Conservation (phyloP, 345 rosid species). For the Jatropha curcas region DNA sequence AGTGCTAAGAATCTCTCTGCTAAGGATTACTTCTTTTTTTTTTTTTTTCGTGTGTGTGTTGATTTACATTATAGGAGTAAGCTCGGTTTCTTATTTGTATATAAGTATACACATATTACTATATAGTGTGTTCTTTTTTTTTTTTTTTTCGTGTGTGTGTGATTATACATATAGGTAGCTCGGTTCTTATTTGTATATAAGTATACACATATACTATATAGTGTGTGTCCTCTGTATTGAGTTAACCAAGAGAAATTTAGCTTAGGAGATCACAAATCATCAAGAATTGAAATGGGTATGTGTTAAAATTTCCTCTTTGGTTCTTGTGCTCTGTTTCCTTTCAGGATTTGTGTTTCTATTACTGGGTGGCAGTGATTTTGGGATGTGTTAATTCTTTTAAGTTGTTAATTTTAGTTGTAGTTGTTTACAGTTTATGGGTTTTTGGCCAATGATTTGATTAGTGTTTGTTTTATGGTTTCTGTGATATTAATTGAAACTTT, state of each 20-base stretch:
- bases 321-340: slow-evolving; percentile 24
- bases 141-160: too few relatives aligned
- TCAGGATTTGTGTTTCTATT: background rate
- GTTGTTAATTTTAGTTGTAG: background rate
- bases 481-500: slow-evolving; percentile 13
- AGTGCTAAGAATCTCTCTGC: too few relatives aligned
- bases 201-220: slow-evolving; percentile 21
- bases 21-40: too few relatives aligned
- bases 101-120: too few relatives aligned
- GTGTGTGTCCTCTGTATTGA: slow-evolving; percentile 28
- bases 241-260: slow-evolving; percentile 28
- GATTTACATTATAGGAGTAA: too few relatives aligned
- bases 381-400: slow-evolving; percentile 2
- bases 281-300: slow-evolving; percentile 51
- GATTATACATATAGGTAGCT: too few relatives aligned
- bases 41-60: background rate
- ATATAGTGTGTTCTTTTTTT: too few relatives aligned
- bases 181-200: background rate
- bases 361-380: slow-evolving; percentile 8
- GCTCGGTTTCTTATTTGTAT: too few relatives aligned
- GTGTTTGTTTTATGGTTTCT: slow-evolving; percentile 15
- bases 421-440: slow-evolving; percentile 2
- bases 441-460: background rate
- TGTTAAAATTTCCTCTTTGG: slow-evolving; percentile 3
- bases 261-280: slow-evolving; percentile 23